Conservation (phyloP, 768 basidiomycete species). For the Rhizopogon vulgaris region DNA sequence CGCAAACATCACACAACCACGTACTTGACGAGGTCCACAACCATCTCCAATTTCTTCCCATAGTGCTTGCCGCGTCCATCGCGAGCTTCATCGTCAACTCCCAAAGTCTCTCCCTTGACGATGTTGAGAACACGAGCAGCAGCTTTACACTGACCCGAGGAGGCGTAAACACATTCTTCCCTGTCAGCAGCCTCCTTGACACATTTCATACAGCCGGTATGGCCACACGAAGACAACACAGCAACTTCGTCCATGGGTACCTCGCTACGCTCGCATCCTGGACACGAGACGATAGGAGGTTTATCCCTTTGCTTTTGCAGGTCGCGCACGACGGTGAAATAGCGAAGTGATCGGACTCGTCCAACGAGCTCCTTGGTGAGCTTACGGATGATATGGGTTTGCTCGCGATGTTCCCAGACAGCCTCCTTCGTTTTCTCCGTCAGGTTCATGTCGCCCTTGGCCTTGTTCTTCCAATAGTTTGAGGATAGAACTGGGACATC, state of each 20-base stretch:
- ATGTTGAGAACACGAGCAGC: constrained; percentile 79
- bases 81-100: constrained; percentile 70
- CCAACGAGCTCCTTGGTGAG: constrained; percentile 86
- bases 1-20: constrained; percentile 11
- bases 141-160: constrained; percentile 65
- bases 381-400: constrained; percentile 79
- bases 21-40: constrained; percentile 72
- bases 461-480: constrained; percentile 31
- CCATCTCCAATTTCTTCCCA: constrained; percentile 76
- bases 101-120: constrained; percentile 72
- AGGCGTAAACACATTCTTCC: constrained; percentile 77
- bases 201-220: constrained; percentile 75
- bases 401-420: constrained; percentile 79
- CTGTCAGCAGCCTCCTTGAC: constrained; percentile 66
- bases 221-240: constrained; percentile 88
- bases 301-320: constrained; percentile 69
- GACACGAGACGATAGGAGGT: constrained; percentile 56
- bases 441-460: constrained; percentile 50
- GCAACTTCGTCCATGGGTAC: constrained; percentile 66
- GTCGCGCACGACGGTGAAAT: constrained; percentile 88
- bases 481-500: constrained; percentile 34
- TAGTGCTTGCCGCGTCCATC: constrained; percentile 73
- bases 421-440: constrained; percentile 53
- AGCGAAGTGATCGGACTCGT: constrained; percentile 83
- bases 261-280: constrained; percentile 48